Evolutionary conservation across 1,284 basidiomycete genomes (phyloP), one percentile per base, ranked within the genome.

Genomic region (Pisolithus thermaeus): DNA sequence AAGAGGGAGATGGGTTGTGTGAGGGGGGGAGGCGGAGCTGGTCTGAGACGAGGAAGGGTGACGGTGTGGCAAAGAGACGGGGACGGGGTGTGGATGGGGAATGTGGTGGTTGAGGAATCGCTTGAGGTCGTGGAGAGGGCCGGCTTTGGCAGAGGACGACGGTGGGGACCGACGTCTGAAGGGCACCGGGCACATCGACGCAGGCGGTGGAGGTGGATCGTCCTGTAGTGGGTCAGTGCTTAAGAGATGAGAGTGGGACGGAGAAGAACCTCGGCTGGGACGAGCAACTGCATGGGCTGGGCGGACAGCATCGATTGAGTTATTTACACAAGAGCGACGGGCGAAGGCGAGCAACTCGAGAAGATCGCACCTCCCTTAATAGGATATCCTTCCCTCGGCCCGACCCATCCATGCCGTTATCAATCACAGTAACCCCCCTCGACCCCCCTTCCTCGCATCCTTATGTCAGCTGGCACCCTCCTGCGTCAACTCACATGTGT

Each of bases 31-130:
- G n/a, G 59, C 23, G 32, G 57, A 45, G 46, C 36, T 18, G 28
- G 53, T n/a, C 22, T 27, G 25, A 4, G 41, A 43, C 22, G 41
- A 43, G 36, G 32, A 14, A n/a, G 8, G 43, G 28, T 57, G 61
- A 18, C 57, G 16, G 16, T 59, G 52, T 14, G 64, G 63, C 1
- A 30, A 4, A 4, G 30, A 12, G 30, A 30, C 30, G 46, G 57
- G 57, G 27, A 63, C 61, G 47, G 59, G 60, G 37, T 65, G 61
- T 51, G 70, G 65, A 55, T 88, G 83, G 54, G 83, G 83, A 49
- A 93, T 86, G 70, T 93, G 90, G 69, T 90, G 83, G 70, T 94
- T 90, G 55, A 96, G 79, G 74, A 96, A 95, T 30, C 92, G 87
- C 64, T 92, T 92, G 60, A 97, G 81, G 68, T 96, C 93, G 70